Conservation (phyloP, 768 basidiomycete species). For the Trametes cinnabarina region DNA sequence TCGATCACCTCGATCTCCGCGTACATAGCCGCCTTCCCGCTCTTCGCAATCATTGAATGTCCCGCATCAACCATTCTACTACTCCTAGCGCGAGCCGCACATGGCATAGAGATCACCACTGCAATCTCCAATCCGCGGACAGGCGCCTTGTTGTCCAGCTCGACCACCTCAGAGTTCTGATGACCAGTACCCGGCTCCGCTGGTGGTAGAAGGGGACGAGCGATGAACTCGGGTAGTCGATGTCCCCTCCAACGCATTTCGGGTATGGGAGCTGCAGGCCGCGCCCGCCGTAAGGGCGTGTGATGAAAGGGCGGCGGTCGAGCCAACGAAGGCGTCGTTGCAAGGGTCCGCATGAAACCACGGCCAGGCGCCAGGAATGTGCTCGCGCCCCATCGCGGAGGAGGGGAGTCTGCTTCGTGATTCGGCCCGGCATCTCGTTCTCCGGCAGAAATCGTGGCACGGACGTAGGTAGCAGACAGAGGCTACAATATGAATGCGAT, state of each 20-base stretch:
- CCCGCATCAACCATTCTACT: not conserved
- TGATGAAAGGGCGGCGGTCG: slow-evolving; percentile 3
- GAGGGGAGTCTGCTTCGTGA: not conserved
- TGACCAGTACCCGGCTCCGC: not conserved
- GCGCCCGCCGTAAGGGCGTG: not conserved
- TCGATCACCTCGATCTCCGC: slow-evolving; percentile 2
- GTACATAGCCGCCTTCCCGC: not conserved
- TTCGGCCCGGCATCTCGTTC: not conserved
- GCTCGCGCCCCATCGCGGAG: not conserved
- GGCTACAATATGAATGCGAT: slow-evolving; percentile 10
- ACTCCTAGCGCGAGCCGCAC: slow-evolving; percentile 1
- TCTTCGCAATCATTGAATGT: not conserved
- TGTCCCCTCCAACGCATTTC: slow-evolving; percentile 15
- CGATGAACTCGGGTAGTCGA: slow-evolving; percentile 6
- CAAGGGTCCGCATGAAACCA: slow-evolving; percentile 6
- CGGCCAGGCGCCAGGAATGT: not conserved
- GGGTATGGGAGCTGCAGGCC: not conserved
- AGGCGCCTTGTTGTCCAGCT: not conserved
- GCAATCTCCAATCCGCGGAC: slow-evolving; percentile 23
- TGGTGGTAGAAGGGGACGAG: not conserved
- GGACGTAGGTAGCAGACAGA: slow-evolving; percentile 13
- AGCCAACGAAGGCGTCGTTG: not conserved
- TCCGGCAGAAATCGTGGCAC: not conserved
- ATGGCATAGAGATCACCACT: slow-evolving; percentile 28
- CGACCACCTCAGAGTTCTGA: not conserved